A percentile compares a stretch with the other conserved stretches of the same genome.
Evolutionary conservation across 1,139 yeast species (phyloP).

Genomic region (Protomyces inundatus): DNA sequence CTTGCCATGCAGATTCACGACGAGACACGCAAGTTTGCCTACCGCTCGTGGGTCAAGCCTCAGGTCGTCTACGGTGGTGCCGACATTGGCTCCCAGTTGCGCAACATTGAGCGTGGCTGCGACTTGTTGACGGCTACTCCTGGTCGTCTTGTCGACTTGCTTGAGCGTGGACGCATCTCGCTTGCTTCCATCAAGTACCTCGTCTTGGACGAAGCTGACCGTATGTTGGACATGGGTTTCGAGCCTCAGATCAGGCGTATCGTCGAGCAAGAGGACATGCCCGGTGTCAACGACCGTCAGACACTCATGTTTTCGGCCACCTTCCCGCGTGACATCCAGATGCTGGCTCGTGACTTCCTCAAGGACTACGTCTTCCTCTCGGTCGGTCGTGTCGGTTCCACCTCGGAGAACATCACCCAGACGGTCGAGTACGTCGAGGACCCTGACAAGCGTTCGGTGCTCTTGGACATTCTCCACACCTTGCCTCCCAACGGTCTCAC

Average conservation of each 20-base stretch:
- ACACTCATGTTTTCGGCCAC: slow-evolving; percentile 98
- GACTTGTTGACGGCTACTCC: slow-evolving; percentile 97
- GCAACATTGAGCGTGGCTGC: slow-evolving; percentile 89
- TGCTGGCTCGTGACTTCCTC: slow-evolving; percentile 94
- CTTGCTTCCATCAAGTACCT: slow-evolving; percentile 84
- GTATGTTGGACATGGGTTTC: slow-evolving; percentile 99
- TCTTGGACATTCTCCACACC: slow-evolving; percentile 79
- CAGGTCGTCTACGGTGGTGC: slow-evolving; percentile 99
- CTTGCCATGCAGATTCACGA: slow-evolving; percentile 93
- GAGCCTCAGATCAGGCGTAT: slow-evolving; percentile 99
- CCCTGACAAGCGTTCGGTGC: slow-evolving; percentile 84
- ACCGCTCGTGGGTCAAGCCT: slow-evolving; percentile 98
- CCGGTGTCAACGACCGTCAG: slow-evolving; percentile 83
- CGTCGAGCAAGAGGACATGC: slow-evolving; percentile 97
- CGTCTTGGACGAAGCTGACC: slow-evolving; percentile 97
- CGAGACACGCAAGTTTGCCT: slow-evolving; percentile 90
- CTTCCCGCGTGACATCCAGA: slow-evolving; percentile 95
- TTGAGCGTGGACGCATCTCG: slow-evolving; percentile 91
- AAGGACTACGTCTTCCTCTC: slow-evolving; percentile 91
- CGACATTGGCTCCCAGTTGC: slow-evolving; percentile 78
- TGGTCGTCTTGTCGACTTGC: slow-evolving; percentile 93
- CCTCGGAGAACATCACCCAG: slow-evolving; percentile 96
- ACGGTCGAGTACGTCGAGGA: slow-evolving; percentile 90
- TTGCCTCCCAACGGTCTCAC: slow-evolving; percentile 73
- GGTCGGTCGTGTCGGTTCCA: slow-evolving; percentile 97